Evolutionary conservation across 495 filamentous ascomycete species (phyloP), one percentile per base, ranked within the genome.

Genomic region (Penicillium desertorum): DNA sequence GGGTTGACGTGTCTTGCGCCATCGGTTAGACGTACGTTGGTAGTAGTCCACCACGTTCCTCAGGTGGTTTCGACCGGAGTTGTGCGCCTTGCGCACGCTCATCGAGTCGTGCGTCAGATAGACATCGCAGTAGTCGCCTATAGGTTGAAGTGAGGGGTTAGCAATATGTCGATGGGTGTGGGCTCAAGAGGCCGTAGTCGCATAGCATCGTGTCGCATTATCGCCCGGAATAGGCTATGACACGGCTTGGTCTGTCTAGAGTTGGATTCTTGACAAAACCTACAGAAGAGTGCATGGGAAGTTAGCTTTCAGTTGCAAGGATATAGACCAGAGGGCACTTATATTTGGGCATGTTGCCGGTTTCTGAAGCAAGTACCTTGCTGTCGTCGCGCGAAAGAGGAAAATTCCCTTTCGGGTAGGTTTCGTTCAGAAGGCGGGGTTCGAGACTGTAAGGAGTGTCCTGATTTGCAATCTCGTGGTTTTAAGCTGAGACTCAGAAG

Each of bases 31-130:
- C 79, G 47, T 81, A 94, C 91, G 90, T 77, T 97, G 92, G 76
- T 99, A 99, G 78, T 99, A 99, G 60, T 96, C 92, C 63, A 96
- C 84, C 12, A 98, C 94, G 71, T 98, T 98, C 59, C 95, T 88
- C 47, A 98, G 79, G 68, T 98, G 94, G 76, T 98, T 98, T 45
- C 93, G 84, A 57, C 94, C 94, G 65, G 84, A 88, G 80, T 98
- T 98, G 76, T 98, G 94, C 16, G 94, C 94, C 77, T 97, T 97
- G 67, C 94, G 90, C 68, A 98, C 94, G 78, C 90, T 96, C 92
- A 98, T 98, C 14, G 90, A 96, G 85, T 98, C 95, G 81, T 98
- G 94, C 56, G 95, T 98, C 62, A 98, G 89, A 82, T 98, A 98
- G 73, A 98, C 95, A 87, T 98, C 94, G 83, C 94, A 98, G 80